Percentiles rank a stretch among this genome's conserved stretches.
phyloP scores from a whole-genome alignment of 2,329 filamentous ascomycete genomes.

The Bipolaris oryzae region DNA sequence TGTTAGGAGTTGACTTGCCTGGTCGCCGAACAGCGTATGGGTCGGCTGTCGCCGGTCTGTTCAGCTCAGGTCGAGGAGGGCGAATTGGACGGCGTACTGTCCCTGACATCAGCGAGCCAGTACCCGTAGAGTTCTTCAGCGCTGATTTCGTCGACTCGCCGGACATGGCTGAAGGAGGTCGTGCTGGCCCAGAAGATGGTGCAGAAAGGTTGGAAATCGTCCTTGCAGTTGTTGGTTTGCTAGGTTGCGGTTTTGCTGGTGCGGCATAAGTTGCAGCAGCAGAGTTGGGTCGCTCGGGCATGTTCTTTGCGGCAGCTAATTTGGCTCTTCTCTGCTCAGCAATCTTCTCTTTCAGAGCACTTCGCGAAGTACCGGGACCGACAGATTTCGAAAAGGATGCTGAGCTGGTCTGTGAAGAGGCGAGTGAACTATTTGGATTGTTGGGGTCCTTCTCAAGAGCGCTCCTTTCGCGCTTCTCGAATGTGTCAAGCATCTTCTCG shows the following conservation, averaged over 20 bases:
- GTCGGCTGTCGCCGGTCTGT: conserved; percentile 61
- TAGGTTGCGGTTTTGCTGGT: conserved; percentile 49
- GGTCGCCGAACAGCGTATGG: conserved; percentile 54
- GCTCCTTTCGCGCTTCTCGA: conserved; percentile 80
- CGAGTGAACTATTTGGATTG: conserved; percentile 71
- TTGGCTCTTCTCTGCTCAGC: conserved; percentile 74
- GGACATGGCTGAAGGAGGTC: conserved; percentile 48
- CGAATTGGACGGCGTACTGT: conserved; percentile 60
- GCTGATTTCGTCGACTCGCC: conserved; percentile 42
- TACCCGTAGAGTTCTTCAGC: conserved; percentile 39
- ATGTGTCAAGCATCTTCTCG: conserved; percentile 74
- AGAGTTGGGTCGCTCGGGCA: conserved; percentile 62
- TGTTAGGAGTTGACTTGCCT: conserved; percentile 54
- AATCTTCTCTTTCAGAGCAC: conserved; percentile 80
- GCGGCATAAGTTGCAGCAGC: conserved; percentile 61
- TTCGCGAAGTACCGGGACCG: conserved; percentile 55
- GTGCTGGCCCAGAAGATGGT: conserved; percentile 35
- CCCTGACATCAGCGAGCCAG: conserved; percentile 61
- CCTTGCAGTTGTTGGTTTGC: conserved; percentile 42
- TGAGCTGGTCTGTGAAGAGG: conserved; percentile 57
- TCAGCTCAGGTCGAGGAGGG: conserved; percentile 51
- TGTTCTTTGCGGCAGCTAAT: conserved; percentile 49
- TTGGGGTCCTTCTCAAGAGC: conserved; percentile 81
- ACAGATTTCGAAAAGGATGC: conserved; percentile 52
- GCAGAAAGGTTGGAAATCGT: conserved; percentile 38